phyloP scores from a whole-genome alignment of 1,284 basidiomycete genomes.

The Cryptococcus wingfieldii region DNA sequence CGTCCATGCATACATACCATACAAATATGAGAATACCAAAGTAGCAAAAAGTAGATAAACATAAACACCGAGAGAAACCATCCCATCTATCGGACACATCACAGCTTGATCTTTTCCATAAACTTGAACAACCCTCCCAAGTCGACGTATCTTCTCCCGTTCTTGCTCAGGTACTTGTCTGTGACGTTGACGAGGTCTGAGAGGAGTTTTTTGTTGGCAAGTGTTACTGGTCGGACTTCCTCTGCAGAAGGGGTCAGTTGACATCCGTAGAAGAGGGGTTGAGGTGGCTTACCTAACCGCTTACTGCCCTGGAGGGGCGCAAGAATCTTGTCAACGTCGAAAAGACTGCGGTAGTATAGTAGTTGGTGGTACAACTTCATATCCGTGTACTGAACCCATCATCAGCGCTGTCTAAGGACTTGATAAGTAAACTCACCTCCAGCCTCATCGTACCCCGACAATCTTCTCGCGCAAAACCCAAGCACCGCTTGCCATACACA shows the following conservation, averaged over 20 bases:
- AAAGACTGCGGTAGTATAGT: slow-evolving; percentile 71
- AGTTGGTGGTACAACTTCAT: slow-evolving; percentile 79
- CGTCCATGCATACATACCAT: neutral
- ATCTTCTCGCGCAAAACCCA: slow-evolving; percentile 52
- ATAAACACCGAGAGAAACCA: no score
- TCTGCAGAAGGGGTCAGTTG: slow-evolving; percentile 43
- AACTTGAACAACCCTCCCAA: slow-evolving; percentile 71
- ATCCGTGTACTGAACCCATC: slow-evolving; percentile 66
- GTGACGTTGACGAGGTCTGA: slow-evolving; percentile 57
- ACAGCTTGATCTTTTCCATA: slow-evolving; percentile 53
- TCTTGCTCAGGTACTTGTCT: slow-evolving; percentile 72
- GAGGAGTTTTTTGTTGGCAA: slow-evolving; percentile 57
- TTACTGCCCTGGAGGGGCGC: slow-evolving; percentile 55
- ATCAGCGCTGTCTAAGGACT: neutral
- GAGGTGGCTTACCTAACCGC: slow-evolving; percentile 52
- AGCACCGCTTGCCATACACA: slow-evolving; percentile 79
- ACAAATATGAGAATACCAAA: neutral
- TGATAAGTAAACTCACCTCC: slow-evolving; percentile 57
- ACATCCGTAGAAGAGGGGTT: no score
- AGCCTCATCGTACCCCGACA: slow-evolving; percentile 68
- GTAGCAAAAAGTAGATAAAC: neutral
- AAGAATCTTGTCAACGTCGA: slow-evolving; percentile 65
- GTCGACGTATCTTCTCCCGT: slow-evolving; percentile 81
- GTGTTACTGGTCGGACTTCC: slow-evolving; percentile 55
- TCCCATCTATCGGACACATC: neutral